Evolutionary conservation across 805 yeast genomes (phyloP), one percentile per base, ranked within the genome.

Genomic region (Wickerhamiella lipophila): DNA sequence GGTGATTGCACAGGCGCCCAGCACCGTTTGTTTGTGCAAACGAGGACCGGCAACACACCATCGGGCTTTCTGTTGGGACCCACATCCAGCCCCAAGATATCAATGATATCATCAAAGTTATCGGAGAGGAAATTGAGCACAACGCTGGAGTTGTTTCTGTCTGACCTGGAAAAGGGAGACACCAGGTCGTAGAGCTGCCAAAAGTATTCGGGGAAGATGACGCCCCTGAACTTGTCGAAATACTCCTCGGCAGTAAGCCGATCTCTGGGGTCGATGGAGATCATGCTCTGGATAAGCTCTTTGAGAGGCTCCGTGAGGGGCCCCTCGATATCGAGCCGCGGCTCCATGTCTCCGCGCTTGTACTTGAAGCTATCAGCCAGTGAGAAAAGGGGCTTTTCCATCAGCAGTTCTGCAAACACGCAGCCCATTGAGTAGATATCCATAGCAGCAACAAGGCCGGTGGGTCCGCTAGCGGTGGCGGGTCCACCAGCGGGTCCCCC

Each of bases 361-460:
- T 82, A 92, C 63, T 80, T 83, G 69, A 84, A 89, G 52, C 88
- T 68, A 59, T 88, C 95, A 0, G 97, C 79, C 11, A 92, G 71
- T 0, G 94, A 80, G 63, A 92, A 89, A 0, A 85, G 72, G 15
- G 83, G 73, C 0, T 96, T 96, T 55, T 92, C 97, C 16, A 78
- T 66, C 55, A 81, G 85, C 6, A 92, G 64, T 62, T 92, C 98
- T 0, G 94, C 95, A 55, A 92, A 80, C 2, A 83, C 86, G 67
- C 98, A 92, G 0, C 72, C 72, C 6, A 66, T 53, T 13, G 68
- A 61, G 52, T 68, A 68, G 1, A 89, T 68, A 64, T 92, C 98
- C 92, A 84, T 83, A 44, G 74, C 74, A 23, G 70, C 68, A 0
- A 79, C 73, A 25, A 83, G 60, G 7, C 21, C 3, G 6, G 19